Base-by-base conservation (phyloP, 179 eudicot species). In the Gypsophila paniculata region DNA sequence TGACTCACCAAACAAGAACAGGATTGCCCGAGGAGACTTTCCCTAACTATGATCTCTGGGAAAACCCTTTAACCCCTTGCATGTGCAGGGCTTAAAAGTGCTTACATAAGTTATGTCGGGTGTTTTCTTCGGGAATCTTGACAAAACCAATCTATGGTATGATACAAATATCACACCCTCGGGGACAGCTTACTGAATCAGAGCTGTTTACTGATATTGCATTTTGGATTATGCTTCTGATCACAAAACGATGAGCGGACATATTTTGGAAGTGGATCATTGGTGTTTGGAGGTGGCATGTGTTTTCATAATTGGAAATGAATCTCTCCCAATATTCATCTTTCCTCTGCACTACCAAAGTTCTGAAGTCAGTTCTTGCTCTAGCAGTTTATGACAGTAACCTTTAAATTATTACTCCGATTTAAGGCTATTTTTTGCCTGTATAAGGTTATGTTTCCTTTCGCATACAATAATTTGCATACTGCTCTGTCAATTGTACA, bases 11-110 rank as follows among this genome's bases (percentile, higher is more conserved):
- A 84, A 94, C 99, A 14, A 85, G 99, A 61, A 91, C 93, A 4
- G 99, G 96, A 18, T 85, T 94, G 49, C 99, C 99, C 0, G 99
- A 94, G 80, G 97, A 86, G 76, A 94, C 99, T 17, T 94, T 94
- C 80, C 99, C 99, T 44, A 91, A 91, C 67, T 94, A 91, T 52
- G 99, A 94, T 77, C 84, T 94, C 13, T 94, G 99, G 99, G 99
- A 94, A 77, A 94, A 94, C 79, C 99, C 99, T 57, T 77, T 94
- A 54, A 91, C 99, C 49, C 97, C 99, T 51, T 94, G 99, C 84
- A 94, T 91, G 99, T 94, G 96, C 78, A 86, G 80, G 85, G 81
- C 96, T 25, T 93, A 83, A 91, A 58, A 66, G 38, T 57, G 46
- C 42, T 22, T 29, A 58, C 36, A 32, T 19, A 15, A 36, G 18